Base-by-base conservation (phyloP, 2,329 filamentous ascomycete species). In the Proliferodiscus dingleyae region DNA sequence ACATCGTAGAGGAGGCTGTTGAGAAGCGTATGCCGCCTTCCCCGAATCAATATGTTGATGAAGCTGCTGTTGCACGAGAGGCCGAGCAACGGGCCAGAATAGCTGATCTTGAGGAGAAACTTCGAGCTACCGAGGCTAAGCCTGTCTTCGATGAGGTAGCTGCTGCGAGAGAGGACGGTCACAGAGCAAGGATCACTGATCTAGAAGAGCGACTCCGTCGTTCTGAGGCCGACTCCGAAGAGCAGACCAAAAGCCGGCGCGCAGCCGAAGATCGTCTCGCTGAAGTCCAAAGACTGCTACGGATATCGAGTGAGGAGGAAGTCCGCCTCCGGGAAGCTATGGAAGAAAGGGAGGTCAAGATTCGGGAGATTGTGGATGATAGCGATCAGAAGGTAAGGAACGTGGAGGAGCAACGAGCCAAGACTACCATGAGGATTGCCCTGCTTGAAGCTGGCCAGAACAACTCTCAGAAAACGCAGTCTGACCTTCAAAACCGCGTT, bases 281-380 rank as follows among this genome's bases (percentile, higher is more conserved):
- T 4, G 85, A 90, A 60, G 74, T 82, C n/a, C 83, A 89, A 64
- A 75, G 81, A 44, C 74, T 84, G 18, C 72, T 89, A 21, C 77
- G 80, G 47, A 75, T 81, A 51, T 78, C 84, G 4, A 78, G 84
- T n/a, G 83, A 88, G 60, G 84, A 89, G 60, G 83, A 86, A 53
- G 76, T 76, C 52, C 77, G 83, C 43, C 75, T 90, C 4, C 74
- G 81, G 21, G 77, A 84, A 49, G 73, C 77, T 22, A 68, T 85
- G 46, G 81, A 87, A 26, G 83, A 89, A 59, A 81, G 78, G 55
- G 78, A 87, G 10, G 71, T 80, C 41, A 80, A 77, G 61, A 73
- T 87, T 43, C 80, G 77, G 78, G 76, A 83, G 47, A 74, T 78
- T 30, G 68, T 85, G 38, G 82, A 87, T 33, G 82, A 89, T 56